These are phyloP conservation scores for Clavispora vitiphila DNA, from an alignment of 805 yeast genomes.

Conservation along the genomic window DNA sequence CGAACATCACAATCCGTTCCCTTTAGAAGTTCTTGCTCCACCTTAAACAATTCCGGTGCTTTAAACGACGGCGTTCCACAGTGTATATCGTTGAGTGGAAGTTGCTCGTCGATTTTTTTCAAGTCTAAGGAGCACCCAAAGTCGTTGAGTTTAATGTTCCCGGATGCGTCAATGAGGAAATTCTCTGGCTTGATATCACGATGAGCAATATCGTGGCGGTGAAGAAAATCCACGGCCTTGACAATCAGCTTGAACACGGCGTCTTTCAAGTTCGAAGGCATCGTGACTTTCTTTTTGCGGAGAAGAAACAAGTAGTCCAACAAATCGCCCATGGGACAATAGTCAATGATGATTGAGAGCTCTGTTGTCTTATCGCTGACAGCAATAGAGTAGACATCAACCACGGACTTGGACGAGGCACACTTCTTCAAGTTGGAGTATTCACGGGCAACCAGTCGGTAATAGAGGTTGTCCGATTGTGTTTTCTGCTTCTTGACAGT, in stretches of 20 bases:
- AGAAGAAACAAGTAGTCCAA: constrained; percentile 37
- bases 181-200: constrained; percentile 55
- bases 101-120: constrained; percentile 13
- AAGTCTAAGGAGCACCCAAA: constrained; percentile 47
- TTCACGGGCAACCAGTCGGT: constrained; percentile 24
- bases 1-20: not conserved
- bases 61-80: constrained; percentile 52
- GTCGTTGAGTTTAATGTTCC: constrained; percentile 43
- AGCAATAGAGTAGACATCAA: constrained; percentile 24
- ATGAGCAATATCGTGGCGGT: constrained; percentile 40
- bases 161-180: constrained; percentile 40
- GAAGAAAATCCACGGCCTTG: constrained; percentile 42
- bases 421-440: constrained; percentile 24
- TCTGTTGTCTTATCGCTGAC: constrained; percentile 9
- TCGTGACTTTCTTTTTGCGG: constrained; percentile 28
- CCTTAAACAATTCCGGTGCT: constrained; percentile 45
- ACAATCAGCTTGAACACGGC: constrained; percentile 43
- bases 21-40: constrained; percentile 14
- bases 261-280: constrained; percentile 36
- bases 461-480: constrained; percentile 14
- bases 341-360: constrained; percentile 38
- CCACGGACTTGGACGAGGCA: constrained; percentile 23
- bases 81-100: constrained; percentile 19
- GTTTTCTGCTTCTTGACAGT: constrained; percentile 19
- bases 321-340: constrained; percentile 45